Conservation (phyloP, 176 grass and related monocot species). For the Dactylis glomerata region DNA sequence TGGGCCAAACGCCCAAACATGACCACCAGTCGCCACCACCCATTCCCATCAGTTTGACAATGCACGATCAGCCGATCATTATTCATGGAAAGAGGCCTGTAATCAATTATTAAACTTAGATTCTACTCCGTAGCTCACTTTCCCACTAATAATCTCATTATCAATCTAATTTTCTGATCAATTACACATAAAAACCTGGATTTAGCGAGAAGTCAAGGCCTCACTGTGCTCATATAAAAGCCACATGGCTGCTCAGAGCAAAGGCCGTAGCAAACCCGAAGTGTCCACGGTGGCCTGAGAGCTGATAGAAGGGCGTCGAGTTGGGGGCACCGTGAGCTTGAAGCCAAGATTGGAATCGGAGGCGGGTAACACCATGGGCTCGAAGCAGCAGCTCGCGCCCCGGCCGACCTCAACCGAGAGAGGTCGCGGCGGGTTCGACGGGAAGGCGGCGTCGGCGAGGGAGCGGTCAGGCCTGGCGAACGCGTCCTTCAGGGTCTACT, state of each 20-base stretch:
- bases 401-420: background rate
- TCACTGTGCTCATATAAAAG: background rate
- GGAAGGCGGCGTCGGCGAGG: background rate
- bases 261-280: background rate
- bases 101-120: background rate
- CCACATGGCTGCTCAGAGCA: background rate
- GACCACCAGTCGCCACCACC: background rate
- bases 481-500: conserved; percentile 48
- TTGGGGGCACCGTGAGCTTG: background rate
- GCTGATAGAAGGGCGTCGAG: background rate
- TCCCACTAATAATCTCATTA: background rate
- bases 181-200: background rate
- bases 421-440: background rate
- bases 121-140: conserved; percentile 19
- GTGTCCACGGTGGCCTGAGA: background rate
- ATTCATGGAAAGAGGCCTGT: background rate
- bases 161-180: background rate
- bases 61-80: background rate
- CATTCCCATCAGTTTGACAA: background rate
- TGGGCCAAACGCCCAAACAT: background rate
- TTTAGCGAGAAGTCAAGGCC: conserved; percentile 15
- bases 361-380: conserved; percentile 2
- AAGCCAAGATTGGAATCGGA: background rate
- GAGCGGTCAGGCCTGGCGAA: conserved; percentile 33
- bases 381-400: conserved; percentile 29